Base-by-base conservation (phyloP, 805 yeast species). In the Candida sakaeoensis region DNA sequence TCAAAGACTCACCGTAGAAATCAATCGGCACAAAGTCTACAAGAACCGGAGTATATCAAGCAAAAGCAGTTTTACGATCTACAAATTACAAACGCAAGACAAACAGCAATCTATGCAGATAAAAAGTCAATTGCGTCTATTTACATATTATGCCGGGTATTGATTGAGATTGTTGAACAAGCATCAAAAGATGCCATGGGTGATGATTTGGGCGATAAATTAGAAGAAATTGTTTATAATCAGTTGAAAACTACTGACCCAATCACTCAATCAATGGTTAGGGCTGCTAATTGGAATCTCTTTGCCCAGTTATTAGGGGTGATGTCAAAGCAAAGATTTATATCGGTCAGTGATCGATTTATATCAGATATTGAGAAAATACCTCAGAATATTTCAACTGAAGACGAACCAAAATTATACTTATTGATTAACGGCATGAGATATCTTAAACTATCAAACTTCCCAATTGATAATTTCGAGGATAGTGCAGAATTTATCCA, bases 221-320 rank as follows among this genome's bases (percentile, higher is more conserved):
- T 93, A 8, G 98, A 93, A 58, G 98, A 93, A 50, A 90, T 90
- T 37, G 95, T 91, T 21, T 93, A 88, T 65, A 81, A 87, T 12
- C 97, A 93, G 59, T 65, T 93, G 40, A 79, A 85, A 48, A 80
- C 90, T 2, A 87, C 95, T 1, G 97, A 93, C 53, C 95, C 96
- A 0, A 74, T 85, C 1, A 58, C 68, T 36, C 72, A 67, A 41
- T 81, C 87, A 33, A 66, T 80, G 17, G 86, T 91, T 2, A 75
- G 95, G 42, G 81, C 93, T 6, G 88, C 96, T 0, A 93, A 93
- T 57, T 93, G 98, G 98, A 83, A 85, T 52, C 72, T 90, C 25
- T 82, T 93, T 59, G 95, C 98, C 0, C 85, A 85, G 45, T 67
- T 93, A 5, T 62, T 95, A 29, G 99, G 99, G 1, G 82, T 80